Evolutionary conservation across 1,139 yeast genomes (phyloP), one percentile per base, ranked within the genome.

Genomic region (Saccharomyces hybrid): DNA sequence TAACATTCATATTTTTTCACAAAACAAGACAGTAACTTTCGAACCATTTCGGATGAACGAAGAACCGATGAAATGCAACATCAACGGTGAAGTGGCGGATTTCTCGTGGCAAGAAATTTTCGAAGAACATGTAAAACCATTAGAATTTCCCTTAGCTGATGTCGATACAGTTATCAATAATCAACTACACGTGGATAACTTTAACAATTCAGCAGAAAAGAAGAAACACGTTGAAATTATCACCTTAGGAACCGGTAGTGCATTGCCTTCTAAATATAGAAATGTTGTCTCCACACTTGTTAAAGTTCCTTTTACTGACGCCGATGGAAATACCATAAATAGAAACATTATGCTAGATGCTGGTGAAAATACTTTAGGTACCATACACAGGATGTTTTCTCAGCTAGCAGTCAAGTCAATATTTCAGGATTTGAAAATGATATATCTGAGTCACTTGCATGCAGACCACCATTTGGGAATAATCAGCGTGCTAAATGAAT

Each of bases 391-490:
- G 60, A 75, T 81, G 54, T 83, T 83, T 59, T 85, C 85, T 1
- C 74, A 75, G 5, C 71, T 73, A 0, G 75, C 74, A 9, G 51
- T 71, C 5, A 58, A 65, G 5, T 50, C 62, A 52, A 66, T 73
- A 41, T 76, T 84, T 25, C 62, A 72, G 47, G 95, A 90, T 62
- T 70, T 91, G 56, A 73, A 78, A 27, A 59, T 88, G 58, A 74
- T 93, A 25, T 88, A 82, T 64, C 75, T 95, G 54, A 87, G 96
- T 62, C 99, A 95, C 73, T 75, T 93, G 61, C 99, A 95, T 72
- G 99, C 99, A 0, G 99, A 95, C 67, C 99, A 95, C 68, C 98
- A 93, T 69, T 73, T 93, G 49, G 99, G 99, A 0, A 77, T 88
- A 3, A 72, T 86, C 6, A 79, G 91, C 2, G 70, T 93, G 9